A percentile compares a stretch with the other conserved stretches of the same genome.
Conservation (phyloP, 306 rosid species). For the Cucurbita moschata region DNA sequence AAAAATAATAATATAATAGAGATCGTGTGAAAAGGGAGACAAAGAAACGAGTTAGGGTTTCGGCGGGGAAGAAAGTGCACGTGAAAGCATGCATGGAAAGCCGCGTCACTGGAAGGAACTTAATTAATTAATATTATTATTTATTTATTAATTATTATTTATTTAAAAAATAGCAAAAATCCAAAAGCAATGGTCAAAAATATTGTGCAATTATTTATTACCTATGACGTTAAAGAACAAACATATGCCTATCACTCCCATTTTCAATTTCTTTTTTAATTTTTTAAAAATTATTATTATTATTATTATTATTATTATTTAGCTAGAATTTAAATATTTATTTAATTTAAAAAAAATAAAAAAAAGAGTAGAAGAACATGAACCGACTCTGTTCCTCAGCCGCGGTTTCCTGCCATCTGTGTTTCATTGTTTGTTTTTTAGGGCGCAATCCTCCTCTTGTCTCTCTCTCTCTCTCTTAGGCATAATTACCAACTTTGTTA, state of each 20-base stretch:
- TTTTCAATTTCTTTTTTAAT: not conserved
- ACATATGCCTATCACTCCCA: conserved; percentile 29
- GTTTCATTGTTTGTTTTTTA: not conserved
- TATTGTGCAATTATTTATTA: conserved; percentile 38
- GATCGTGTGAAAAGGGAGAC: conserved; percentile 11
- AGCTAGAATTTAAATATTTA: too few relatives aligned
- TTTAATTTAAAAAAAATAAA: too few relatives aligned
- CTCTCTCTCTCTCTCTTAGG: not conserved
- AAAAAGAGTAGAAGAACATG: not conserved
- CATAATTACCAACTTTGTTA: not conserved
- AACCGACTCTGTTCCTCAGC: conserved; percentile 20
- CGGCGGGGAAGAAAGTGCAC: conserved; percentile 28
- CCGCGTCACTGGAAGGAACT: conserved; percentile 31
- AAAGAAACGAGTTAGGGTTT: conserved; percentile 14
- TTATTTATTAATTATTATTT: too few relatives aligned
- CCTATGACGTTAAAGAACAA: conserved; percentile 41
- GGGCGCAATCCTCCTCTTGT: not conserved
- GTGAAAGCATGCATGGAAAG: conserved; percentile 72
- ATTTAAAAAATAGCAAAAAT: conserved; percentile 13
- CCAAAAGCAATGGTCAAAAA: conserved; percentile 43
- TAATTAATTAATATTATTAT: conserved; percentile 6
- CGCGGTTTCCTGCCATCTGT: conserved; percentile 12
- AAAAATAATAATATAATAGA: not conserved
- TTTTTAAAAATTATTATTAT: too few relatives aligned
- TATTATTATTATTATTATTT: too few relatives aligned